Evolutionary conservation across 2,329 filamentous ascomycete genomes (phyloP).

Genomic region (Monosporascus sp.): DNA sequence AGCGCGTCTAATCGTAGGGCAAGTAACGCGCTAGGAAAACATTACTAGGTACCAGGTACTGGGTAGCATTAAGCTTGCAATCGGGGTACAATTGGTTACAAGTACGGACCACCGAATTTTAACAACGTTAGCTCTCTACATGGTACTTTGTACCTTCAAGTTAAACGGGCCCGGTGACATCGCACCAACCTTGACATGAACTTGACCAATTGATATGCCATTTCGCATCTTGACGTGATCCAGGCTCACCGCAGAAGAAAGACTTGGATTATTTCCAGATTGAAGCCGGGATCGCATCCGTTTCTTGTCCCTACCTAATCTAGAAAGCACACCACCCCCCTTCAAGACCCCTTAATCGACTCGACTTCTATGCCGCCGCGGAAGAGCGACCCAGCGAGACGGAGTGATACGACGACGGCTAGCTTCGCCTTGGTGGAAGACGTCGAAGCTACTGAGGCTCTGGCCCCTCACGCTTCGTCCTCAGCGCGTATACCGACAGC

Average conservation of each 20-base stretch:
- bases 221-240: too few relatives aligned
- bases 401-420: conserved; percentile 42
- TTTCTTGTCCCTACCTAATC: neutral
- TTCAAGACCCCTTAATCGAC: conserved; percentile 6
- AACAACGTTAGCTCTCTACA: neutral
- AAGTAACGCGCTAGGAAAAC: neutral
- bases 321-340: neutral
- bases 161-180: neutral
- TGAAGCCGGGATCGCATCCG: too few relatives aligned
- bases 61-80: neutral
- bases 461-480: conserved; percentile 11
- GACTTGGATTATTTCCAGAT: too few relatives aligned
- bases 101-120: neutral
- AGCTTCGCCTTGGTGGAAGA: conserved; percentile 42
- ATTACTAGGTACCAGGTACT: neutral
- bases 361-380: conserved; percentile 45
- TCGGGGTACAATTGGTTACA: neutral
- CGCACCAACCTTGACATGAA: too few relatives aligned
- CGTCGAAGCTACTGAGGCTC: conserved; percentile 17
- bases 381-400: conserved; percentile 45
- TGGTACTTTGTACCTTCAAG: neutral
- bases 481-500: conserved; percentile 18
- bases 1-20: conserved; percentile 18
- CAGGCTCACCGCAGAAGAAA: too few relatives aligned
- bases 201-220: too few relatives aligned